A percentile compares a stretch with the other conserved stretches of the same genome.
Evolutionary conservation across 306 rosid genomes (phyloP).

Genomic region (Abrus precatorius): DNA sequence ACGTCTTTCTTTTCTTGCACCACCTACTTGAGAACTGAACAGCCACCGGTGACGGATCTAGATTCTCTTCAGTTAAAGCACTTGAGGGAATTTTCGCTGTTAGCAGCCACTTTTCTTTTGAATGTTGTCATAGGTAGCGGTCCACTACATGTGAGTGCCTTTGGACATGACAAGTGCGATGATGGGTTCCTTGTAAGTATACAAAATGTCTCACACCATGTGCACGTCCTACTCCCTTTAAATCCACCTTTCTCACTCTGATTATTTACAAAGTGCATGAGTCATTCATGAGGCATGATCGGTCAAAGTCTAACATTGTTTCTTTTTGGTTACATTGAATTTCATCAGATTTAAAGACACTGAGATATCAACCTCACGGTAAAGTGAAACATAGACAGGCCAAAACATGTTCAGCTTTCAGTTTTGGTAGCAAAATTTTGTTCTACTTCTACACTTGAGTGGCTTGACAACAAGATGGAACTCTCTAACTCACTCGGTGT

Average conservation of each 20-base stretch:
- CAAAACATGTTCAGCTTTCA: constrained; percentile 29
- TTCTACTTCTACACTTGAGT: neutral
- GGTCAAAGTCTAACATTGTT: constrained; percentile 41
- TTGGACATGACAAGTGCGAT: constrained; percentile 51
- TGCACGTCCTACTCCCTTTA: constrained; percentile 39
- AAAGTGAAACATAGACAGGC: constrained; percentile 27
- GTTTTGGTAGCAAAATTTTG: neutral
- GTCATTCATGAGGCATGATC: constrained; percentile 28
- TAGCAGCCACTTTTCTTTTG: no score
- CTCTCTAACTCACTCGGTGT: constrained; percentile 18
- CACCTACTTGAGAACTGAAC: constrained; percentile 24
- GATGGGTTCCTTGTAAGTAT: constrained; percentile 44
- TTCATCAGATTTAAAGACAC: constrained; percentile 48
- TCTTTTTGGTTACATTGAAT: constrained; percentile 34
- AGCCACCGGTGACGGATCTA: constrained; percentile 36
- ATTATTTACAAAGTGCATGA: constrained; percentile 38
- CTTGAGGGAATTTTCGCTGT: no score
- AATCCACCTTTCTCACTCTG: constrained; percentile 5
- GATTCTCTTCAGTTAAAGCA: no score
- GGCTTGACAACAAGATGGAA: constrained; percentile 6
- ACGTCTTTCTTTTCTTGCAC: constrained; percentile 1
- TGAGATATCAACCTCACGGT: constrained; percentile 21
- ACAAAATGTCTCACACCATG: constrained; percentile 41
- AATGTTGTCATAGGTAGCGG: constrained; percentile 1
- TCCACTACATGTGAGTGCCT: constrained; percentile 50